Evolutionary conservation across 805 yeast genomes (phyloP), one percentile per base, ranked within the genome.

Genomic region (Sungouiella blattae): DNA sequence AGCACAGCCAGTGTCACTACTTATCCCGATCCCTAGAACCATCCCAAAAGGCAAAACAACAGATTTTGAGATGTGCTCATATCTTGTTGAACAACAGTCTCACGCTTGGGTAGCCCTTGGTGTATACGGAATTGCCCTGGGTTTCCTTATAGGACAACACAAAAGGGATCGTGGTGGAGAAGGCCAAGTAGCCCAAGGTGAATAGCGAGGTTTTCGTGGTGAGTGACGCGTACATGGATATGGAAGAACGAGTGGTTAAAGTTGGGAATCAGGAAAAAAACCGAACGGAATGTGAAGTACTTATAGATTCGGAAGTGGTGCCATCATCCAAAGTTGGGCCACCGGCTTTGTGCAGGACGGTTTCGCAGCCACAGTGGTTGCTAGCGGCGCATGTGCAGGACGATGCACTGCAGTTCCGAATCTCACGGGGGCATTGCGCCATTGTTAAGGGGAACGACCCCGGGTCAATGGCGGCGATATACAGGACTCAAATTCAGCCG

Each of bases 141-240:
- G 68, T 46, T 38, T 67, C 73, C 37, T 56, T 62, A 45, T 66
- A 67, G 3, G 70, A 63, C 36, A 65, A 62, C 30, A 60, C 40
- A 36, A 67, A 67, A 3, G 73, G 73, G 26, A 59, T 38, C 14
- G 69, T 62, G 23, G 69, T 53, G 9, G 70, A 61, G 9, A 63
- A 37, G 4, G 68, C 60, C 44, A 67, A 58, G 52, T 67, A 67
- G 27, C 62, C 58, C 34, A 67, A 52, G 26, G 64, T 47, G 34
- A 67, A 50, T 14, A 57, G 47, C 27, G 67, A 52, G 9, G 61
- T 51, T 40, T 51, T 58, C 35, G 54, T 47, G 26, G 47, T 49
- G 36, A 50, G 34, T 9, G 56, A 26, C 35, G 46, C 30, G 44
- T 52, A 42, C 60, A 56, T 54, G n/a, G 23, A 15, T 18, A 15